Evolutionary conservation across 108 stramenopile genomes (phyloP), one percentile per base, ranked within the genome.

Genomic region (Cyclotella baltica): DNA sequence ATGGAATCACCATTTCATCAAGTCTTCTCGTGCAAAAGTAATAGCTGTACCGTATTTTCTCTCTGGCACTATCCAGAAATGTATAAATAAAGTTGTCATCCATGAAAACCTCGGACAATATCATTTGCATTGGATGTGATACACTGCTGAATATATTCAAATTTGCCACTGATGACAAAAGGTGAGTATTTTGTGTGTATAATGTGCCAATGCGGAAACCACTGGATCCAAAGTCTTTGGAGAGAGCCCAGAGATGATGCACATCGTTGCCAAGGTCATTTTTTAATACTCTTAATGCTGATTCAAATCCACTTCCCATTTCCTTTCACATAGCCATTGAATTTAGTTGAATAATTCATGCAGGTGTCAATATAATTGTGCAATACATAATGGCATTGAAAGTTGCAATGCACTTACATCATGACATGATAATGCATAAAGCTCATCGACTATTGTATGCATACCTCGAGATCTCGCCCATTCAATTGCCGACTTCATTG

Each of bases 161-260:
- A 68, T 92, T 95, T 0, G 86, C 84, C 25, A 97, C 40, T 2
- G 86, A 69, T 56, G 71, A 50, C 23, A 92, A 81, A 10, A 92
- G 77, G 2, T 53, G 56, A 35, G 84, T 66, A 80, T 98, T 96
- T 83, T 97, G 89, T 20, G 95, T 81, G 55, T 95, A 98, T 0
- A 96, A 56, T 28, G 92, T 76, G 4, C 95, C 97, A 35, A 93
- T 77, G 22, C 97, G 90, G 62, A 96, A 85, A 27, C 97, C 97
- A 58, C 88, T 88, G 28, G 92, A 86, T 23, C 92, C 94, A 71
- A 98, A 97, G 72, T 98, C 97, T 83, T 98, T 98, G 15, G 92
- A 93, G 30, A 98, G 65, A 23, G 93, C 92, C 93, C 94, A 98
- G 11, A 98, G 40, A 29, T 93, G 77, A 73, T 98, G 97, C 11